Evolutionary conservation across 2,329 filamentous ascomycete species (phyloP), one percentile per base, ranked within the genome.

Genomic region (Colletotrichum costaricense): DNA sequence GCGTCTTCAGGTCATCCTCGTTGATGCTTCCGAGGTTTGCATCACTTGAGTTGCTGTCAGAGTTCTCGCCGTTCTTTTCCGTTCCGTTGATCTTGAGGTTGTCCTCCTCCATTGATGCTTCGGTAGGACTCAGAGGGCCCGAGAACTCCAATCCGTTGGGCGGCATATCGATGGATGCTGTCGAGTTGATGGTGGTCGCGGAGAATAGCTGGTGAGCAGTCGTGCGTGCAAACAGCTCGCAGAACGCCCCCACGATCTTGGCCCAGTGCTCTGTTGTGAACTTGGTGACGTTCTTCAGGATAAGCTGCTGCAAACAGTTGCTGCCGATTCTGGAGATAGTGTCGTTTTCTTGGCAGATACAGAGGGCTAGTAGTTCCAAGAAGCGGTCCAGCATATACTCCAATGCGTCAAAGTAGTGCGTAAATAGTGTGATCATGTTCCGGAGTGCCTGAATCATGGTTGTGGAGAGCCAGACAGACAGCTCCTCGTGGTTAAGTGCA

Each of bases 361-460:
- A 99, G 12, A 99, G 89, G 4, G 95, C 95, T 12, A 99, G 86
- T 24, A 99, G 90, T 82, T 98, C 96, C 49, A 99, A 85, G 82
- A 99, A 98, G n/a, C 97, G 90, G 82, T 98, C 95, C 22, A 99
- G 89, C 97, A 99, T 99, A 81, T 98, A 97, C 84, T 98, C 95
- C 11, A 99, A 86, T 0, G 95, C 92, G 72, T 97, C 94, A 76
- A 99, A 99, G 83, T 98, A 99, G 83, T 99, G 97, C 0, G 97
- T 99, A 82, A 99, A 99, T 28, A 99, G 90, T 1, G 95, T 96
- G 78, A 99, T 98, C 94, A 99, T 98, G 84, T 98, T 98, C 72
- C 97, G 93, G 68, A 99, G 86, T 2, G 97, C 97, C 82, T 99
- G 97, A 54, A 99, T 99, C 94, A 99, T 98, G 9, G 97, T 99